These are phyloP conservation scores for Chondrus crispus DNA, from an alignment of 23 red algal species.

Conservation along the genomic window DNA sequence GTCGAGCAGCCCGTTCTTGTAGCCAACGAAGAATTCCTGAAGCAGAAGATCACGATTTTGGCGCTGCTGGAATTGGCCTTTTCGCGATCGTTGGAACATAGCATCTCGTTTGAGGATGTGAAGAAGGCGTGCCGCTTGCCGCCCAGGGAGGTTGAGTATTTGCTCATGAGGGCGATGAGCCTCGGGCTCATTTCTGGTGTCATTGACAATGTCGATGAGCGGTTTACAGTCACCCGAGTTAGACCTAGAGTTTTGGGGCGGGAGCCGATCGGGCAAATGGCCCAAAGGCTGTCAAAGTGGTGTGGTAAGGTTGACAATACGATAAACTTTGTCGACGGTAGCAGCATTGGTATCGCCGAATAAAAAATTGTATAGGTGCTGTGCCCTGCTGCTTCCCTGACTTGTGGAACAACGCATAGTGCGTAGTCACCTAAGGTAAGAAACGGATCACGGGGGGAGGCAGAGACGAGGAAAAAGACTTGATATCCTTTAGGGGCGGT, in stretches of 20 bases:
- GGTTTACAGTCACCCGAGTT: conserved; percentile 74
- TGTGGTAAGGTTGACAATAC: conserved; percentile 45
- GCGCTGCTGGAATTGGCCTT: conserved; percentile 80
- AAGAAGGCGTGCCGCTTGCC: conserved; percentile 75
- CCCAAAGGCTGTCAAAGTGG: conserved; percentile 64
- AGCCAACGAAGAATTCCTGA: conserved; percentile 75
- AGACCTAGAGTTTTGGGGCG: conserved; percentile 77
- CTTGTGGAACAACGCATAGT: no score
- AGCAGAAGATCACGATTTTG: conserved; percentile 88
- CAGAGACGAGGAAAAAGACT: no score
- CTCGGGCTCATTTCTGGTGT: conserved; percentile 74
- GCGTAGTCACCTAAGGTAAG: no score
- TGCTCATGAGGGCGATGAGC: conserved; percentile 90
- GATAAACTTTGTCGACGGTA: conserved; percentile 59
- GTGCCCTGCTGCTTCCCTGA: no score
- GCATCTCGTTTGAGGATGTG: conserved; percentile 75
- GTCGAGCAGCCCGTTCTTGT: conserved; percentile 73
- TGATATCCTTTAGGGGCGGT: no score
- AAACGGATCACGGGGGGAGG: no score
- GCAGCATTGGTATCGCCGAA: conserved; percentile 43
- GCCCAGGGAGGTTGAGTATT: conserved; percentile 79
- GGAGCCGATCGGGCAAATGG: conserved; percentile 67
- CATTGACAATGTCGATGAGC: conserved; percentile 90
- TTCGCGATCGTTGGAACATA: conserved; percentile 37
- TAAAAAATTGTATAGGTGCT: no score